Percentiles rank a stretch among this genome's conserved stretches.
phyloP scores from a whole-genome alignment of 306 rosid genomes.

The Vigna reflexopilosa region DNA sequence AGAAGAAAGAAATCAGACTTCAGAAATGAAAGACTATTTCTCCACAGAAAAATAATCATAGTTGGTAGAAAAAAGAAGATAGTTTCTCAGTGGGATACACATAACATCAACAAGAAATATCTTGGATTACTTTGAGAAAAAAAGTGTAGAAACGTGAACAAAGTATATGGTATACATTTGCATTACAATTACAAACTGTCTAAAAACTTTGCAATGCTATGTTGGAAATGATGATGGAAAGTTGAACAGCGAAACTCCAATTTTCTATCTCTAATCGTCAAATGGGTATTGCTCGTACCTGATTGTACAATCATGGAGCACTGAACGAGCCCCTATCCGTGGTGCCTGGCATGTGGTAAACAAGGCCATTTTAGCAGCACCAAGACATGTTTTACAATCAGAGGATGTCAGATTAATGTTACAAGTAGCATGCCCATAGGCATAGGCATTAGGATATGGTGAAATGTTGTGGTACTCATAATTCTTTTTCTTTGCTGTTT shows the following conservation, averaged over 20 bases:
- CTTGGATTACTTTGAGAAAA: background rate
- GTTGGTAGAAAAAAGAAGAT: no score
- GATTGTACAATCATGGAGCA: constrained; percentile 64
- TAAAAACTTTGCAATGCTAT: background rate
- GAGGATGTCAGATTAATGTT: constrained; percentile 59
- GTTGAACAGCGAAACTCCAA: constrained; percentile 2
- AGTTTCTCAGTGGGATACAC: no score
- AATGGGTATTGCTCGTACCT: constrained; percentile 88
- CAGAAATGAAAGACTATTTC: background rate
- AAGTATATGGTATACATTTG: background rate
- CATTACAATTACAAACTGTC: background rate
- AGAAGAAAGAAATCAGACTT: background rate
- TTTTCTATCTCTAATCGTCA: constrained; percentile 45
- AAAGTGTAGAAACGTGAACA: no score
- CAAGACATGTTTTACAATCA: constrained; percentile 70
- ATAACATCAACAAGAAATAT: no score
- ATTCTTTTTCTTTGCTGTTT: constrained; percentile 41
- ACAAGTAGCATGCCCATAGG: constrained; percentile 77
- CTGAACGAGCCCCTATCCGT: constrained; percentile 67
- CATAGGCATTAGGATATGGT: constrained; percentile 79
- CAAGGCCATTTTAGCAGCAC: constrained; percentile 58
- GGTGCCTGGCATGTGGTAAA: constrained; percentile 49
- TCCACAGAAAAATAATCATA: background rate
- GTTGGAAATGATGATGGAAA: background rate
- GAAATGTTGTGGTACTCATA: constrained; percentile 63